Evolutionary conservation across 208 protist genomes (phyloP).

Genomic region (Angomonas ambiguus): DNA sequence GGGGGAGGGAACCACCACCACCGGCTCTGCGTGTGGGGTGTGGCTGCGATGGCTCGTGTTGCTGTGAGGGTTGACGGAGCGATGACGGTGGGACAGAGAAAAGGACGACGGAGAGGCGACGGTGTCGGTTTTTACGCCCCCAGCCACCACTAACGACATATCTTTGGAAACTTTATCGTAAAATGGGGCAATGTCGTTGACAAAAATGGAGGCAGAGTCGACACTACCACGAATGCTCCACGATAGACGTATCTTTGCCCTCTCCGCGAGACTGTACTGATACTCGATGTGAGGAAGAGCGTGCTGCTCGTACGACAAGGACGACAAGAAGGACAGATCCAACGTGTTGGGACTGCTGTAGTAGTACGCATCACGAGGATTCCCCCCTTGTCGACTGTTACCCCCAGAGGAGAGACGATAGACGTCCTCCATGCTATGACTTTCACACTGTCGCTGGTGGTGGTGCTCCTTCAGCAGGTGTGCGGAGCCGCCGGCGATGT

Average conservation of each 20-base stretch:
- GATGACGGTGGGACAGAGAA: too few relatives aligned
- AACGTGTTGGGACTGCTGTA: not conserved
- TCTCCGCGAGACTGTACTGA: slow-evolving; percentile 42
- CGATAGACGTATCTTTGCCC: not conserved
- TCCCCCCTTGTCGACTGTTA: not conserved
- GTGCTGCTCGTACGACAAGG: slow-evolving; percentile 10
- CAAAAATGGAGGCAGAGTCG: slow-evolving; percentile 7
- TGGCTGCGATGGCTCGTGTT: not conserved
- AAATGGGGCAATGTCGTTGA: slow-evolving; percentile 37
- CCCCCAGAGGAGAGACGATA: not conserved
- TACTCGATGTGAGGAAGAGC: slow-evolving; percentile 58
- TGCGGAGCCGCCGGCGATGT: slow-evolving; percentile 46
- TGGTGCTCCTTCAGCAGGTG: slow-evolving; percentile 45
- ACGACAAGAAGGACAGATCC: too few relatives aligned
- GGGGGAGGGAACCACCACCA: too few relatives aligned
- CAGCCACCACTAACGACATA: slow-evolving; percentile 36
- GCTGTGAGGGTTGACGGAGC: not conserved
- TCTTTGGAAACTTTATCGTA: slow-evolving; percentile 23
- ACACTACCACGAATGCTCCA: not conserved
- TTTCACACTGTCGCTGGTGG: slow-evolving; percentile 10
- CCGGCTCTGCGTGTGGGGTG: not conserved
- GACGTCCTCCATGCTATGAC: not conserved
- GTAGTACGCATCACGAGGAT: not conserved
- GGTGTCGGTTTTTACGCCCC: slow-evolving; percentile 6
- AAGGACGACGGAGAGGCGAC: too few relatives aligned